These are phyloP conservation scores for Zymoseptoria ardabiliae DNA, from an alignment of 2,329 filamentous ascomycete genomes.

Conservation along the genomic window DNA sequence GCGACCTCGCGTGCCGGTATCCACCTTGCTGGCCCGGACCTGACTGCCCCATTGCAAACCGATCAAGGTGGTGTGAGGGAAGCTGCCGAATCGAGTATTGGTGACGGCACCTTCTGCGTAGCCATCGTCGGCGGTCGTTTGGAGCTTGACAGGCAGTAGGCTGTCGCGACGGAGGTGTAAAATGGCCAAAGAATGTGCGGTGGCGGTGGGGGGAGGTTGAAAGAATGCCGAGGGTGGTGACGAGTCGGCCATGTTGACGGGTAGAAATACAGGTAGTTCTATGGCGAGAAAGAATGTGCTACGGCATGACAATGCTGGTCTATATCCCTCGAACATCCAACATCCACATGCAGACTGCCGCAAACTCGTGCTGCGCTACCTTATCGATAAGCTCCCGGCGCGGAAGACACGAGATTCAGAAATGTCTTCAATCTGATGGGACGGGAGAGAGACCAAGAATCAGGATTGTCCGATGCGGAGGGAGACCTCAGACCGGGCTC, in stretches of 20 bases:
- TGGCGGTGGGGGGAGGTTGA: slow-evolving; percentile 56
- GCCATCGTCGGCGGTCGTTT: slow-evolving; percentile 32
- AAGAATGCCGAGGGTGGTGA: slow-evolving; percentile 64
- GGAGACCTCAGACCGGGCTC: too few relatives aligned
- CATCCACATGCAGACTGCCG: neutral
- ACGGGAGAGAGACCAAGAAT: too few relatives aligned
- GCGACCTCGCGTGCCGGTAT: slow-evolving; percentile 81
- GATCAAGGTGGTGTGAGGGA: slow-evolving; percentile 48
- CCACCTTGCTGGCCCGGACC: slow-evolving; percentile 78
- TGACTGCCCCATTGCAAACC: slow-evolving; percentile 84
- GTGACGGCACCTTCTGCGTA: slow-evolving; percentile 47
- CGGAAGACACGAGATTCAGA: neutral
- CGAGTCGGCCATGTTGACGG: slow-evolving; percentile 3
- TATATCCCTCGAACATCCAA: neutral
- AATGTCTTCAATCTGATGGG: too few relatives aligned
- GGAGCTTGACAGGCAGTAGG: slow-evolving; percentile 62
- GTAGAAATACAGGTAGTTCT: neutral
- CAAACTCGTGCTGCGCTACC: neutral
- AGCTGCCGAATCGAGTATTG: slow-evolving; percentile 89
- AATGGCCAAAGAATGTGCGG: slow-evolving; percentile 64
- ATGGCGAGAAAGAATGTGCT: neutral
- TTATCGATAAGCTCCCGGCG: neutral
- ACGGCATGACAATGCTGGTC: neutral
- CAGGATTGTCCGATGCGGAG: too few relatives aligned
- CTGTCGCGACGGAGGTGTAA: slow-evolving; percentile 84